A percentile compares a stretch with the other conserved stretches of the same genome.
phyloP scores from a whole-genome alignment of 2,329 filamentous ascomycete genomes.

The Lecanosticta acicola region DNA sequence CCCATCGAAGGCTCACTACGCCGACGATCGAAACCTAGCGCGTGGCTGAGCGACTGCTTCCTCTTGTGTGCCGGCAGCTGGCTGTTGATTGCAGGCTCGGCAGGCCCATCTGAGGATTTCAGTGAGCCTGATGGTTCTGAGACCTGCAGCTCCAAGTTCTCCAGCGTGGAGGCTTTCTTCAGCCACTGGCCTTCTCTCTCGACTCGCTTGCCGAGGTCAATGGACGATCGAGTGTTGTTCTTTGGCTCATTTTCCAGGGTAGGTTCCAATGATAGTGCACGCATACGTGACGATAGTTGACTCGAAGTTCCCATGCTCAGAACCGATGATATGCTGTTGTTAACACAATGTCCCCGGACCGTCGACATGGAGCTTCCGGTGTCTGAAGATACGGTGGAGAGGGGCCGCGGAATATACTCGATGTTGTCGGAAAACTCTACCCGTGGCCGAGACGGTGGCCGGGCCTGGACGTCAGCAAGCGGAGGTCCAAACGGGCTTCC shows the following conservation, averaged over 20 bases:
- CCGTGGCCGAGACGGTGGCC: conserved; percentile 51
- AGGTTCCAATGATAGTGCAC: conserved; percentile 34
- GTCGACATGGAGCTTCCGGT: conserved; percentile 70
- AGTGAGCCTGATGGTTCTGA: conserved; percentile 17
- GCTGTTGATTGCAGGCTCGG: conserved; percentile 5
- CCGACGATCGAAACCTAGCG: conserved; percentile 55
- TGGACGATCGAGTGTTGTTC: conserved; percentile 52
- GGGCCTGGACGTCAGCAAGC: conserved; percentile 27
- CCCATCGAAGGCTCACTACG: conserved; percentile 36
- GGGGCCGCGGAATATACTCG: conserved; percentile 74
- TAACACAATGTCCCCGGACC: conserved; percentile 65
- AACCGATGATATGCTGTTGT: conserved; percentile 74
- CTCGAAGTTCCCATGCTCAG: conserved; percentile 54
- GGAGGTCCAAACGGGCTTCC: background rate
- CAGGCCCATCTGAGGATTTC: conserved; percentile 13
- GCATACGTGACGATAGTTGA: conserved; percentile 41
- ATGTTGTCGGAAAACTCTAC: conserved; percentile 81
- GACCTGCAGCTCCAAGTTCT: conserved; percentile 17
- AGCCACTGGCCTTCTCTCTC: conserved; percentile 33
- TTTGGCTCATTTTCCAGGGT: conserved; percentile 43
- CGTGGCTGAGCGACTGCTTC: conserved; percentile 58
- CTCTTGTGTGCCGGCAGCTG: conserved; percentile 42
- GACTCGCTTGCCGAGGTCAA: conserved; percentile 23
- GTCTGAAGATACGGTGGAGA: conserved; percentile 79
- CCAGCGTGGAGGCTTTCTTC: conserved; percentile 20